Evolutionary conservation across 1,139 yeast species (phyloP).

Genomic region (Candida tunisiensis): DNA sequence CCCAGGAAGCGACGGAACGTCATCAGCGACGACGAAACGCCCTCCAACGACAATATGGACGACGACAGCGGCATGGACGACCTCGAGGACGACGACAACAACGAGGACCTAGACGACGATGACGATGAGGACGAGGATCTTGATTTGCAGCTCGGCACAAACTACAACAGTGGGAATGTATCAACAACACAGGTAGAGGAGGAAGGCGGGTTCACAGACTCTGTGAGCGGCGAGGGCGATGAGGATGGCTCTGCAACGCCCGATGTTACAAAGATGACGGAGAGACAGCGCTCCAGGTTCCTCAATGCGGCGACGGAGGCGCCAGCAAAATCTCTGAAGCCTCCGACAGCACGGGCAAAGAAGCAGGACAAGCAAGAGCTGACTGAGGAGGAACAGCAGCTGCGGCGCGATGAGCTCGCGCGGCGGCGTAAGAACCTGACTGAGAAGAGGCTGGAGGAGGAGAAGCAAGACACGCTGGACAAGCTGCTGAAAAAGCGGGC

Average conservation of each 20-base stretch:
- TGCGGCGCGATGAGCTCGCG: conserved; percentile 76
- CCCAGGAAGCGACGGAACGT: no score
- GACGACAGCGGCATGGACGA: conserved; percentile 9
- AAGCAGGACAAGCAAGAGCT: conserved; percentile 32
- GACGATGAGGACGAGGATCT: conserved; percentile 4
- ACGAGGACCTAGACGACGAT: conserved; percentile 4
- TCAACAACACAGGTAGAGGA: no score
- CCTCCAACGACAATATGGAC: conserved; percentile 1
- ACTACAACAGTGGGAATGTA: no score
- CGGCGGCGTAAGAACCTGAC: conserved; percentile 77
- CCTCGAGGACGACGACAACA: conserved; percentile 8
- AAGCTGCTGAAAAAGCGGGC: conserved; percentile 76
- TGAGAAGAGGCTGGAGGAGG: conserved; percentile 76
- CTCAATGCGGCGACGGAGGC: conserved; percentile 1
- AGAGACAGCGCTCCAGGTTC: conserved; percentile 20
- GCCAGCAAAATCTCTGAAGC: conserved; percentile 11
- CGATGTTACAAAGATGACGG: conserved; percentile 19
- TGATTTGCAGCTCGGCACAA: no score
- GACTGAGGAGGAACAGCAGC: conserved; percentile 71
- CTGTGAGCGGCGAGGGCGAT: conserved; percentile 7
- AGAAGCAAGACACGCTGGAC: conserved; percentile 79
- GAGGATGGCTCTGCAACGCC: conserved; percentile 12
- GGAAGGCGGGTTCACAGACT: conserved; percentile 1
- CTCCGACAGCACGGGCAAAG: conserved; percentile 9
- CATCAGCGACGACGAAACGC: background rate